phyloP scores from a whole-genome alignment of 139 green algal species.

The Trebouxia sp. region DNA sequence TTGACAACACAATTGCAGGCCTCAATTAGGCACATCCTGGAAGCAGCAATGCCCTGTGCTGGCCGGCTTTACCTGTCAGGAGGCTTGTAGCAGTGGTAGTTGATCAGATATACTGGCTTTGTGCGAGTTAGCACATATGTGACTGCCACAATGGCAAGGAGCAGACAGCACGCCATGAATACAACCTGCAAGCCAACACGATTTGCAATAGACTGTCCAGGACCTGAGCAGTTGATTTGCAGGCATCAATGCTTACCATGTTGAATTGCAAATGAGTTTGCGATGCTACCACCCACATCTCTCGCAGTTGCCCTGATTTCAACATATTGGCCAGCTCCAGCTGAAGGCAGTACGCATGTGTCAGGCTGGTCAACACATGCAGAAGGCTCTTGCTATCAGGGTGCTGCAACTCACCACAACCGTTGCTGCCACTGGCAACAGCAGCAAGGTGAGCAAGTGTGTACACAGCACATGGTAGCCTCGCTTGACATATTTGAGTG shows the following conservation, averaged over 20 bases:
- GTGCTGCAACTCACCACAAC: slow-evolving; percentile 45
- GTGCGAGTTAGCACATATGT: slow-evolving; percentile 74
- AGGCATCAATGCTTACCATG: slow-evolving; percentile 59
- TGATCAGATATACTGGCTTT: slow-evolving; percentile 91
- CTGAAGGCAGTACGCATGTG: slow-evolving; percentile 41
- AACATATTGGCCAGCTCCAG: slow-evolving; percentile 81
- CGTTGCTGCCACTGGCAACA: slow-evolving; percentile 68
- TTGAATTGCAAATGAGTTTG: slow-evolving; percentile 90
- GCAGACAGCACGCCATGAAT: slow-evolving; percentile 61
- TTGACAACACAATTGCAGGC: not conserved
- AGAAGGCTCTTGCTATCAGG: not conserved
- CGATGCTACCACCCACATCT: slow-evolving; percentile 65
- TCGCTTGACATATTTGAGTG: slow-evolving; percentile 90
- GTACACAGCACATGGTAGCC: slow-evolving; percentile 79
- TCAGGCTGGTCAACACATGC: not conserved
- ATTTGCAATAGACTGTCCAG: not conserved
- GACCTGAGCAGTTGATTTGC: not conserved
- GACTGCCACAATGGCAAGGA: slow-evolving; percentile 62
- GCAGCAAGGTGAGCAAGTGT: slow-evolving; percentile 64
- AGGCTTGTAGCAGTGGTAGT: slow-evolving; percentile 81
- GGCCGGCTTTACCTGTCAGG: slow-evolving; percentile 68
- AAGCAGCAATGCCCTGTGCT: too few relatives aligned
- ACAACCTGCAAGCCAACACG: slow-evolving; percentile 61
- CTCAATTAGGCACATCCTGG: not conserved
- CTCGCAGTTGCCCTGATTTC: slow-evolving; percentile 71